phyloP scores from a whole-genome alignment of 2,329 filamentous ascomycete genomes.

The Emergomyces pasteurianus region DNA sequence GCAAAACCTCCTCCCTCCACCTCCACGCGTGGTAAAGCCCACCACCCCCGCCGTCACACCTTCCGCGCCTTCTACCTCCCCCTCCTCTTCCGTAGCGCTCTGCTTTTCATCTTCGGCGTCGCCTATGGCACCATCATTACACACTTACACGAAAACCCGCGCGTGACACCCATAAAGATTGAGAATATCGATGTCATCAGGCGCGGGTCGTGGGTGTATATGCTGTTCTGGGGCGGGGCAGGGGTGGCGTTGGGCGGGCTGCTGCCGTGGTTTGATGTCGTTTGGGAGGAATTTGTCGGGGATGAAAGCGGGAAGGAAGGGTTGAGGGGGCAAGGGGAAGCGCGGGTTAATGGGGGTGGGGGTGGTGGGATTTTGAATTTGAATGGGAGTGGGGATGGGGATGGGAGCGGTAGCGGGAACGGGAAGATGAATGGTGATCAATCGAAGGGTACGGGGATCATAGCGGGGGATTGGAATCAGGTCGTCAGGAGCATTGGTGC shows the following conservation, averaged over 20 bases:
- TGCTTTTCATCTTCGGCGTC: constrained; percentile 69
- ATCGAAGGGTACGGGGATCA: constrained; percentile 5
- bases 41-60: constrained; percentile 20
- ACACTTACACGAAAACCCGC: constrained; percentile 58
- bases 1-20: background rate
- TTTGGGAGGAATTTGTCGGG: constrained; percentile 51
- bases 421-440: constrained; percentile 17
- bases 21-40: background rate
- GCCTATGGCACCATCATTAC: constrained; percentile 73
- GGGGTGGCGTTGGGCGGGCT: constrained; percentile 68
- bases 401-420: constrained; percentile 12
- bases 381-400: constrained; percentile 12
- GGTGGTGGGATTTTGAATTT: too few species aligned
- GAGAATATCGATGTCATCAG: constrained; percentile 41
- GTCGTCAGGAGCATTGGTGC: constrained; percentile 57
- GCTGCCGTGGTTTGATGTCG: constrained; percentile 69
- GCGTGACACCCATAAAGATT: constrained; percentile 50
- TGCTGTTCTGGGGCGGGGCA: constrained; percentile 68
- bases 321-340: constrained; percentile 14
- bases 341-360: constrained; percentile 17
- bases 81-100: constrained; percentile 43
- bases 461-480: constrained; percentile 60
- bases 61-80: constrained; percentile 40
- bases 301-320: constrained; percentile 16
- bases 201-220: constrained; percentile 49